Base-by-base conservation (phyloP, 306 rosid genomes). In the Cucurbita moschata region DNA sequence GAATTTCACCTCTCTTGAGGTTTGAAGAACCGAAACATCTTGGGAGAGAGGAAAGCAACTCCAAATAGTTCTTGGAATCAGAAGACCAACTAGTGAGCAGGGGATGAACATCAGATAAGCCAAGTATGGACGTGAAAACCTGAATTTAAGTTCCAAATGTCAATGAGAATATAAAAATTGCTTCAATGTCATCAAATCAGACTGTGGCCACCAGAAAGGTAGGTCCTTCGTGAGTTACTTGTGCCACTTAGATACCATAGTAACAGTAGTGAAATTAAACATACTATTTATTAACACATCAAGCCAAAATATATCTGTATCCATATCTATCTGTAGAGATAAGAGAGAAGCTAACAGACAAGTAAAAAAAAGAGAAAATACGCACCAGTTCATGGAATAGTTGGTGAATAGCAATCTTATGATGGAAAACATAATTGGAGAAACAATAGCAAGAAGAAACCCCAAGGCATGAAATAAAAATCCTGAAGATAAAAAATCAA, bases 101-200 rank as follows among this genome's bases (percentile, higher is more conserved):
- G 99, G 99, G 73, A 89, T 23, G 81, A 89, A 95, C 99, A 95
- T 95, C 85, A 83, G 16, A 81, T 85, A 91, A 83, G 99, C 99
- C 95, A 95, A 82, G 77, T 78, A 85, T 35, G 99, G 99, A 82
- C 77, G 91, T 74, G 96, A 87, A 78, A 91, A 95, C 99, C 99
- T 95, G 86, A 81, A 77, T 80, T 81, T 58, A 68, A 73, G 62
- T 74, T 76, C 71, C 75, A 71, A 56, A 77, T 44, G 78, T 83
- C 77, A 74, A 82, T 65, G 46, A 54, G 73, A 81, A 62, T 5
- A 39, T 78, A 74, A 50, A 60, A 10, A 60, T 43, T 57, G 68
- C 69, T 73, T 35, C 69, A 15, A 35, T 18, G 35, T 57, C 55
- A 21, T 58, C 43, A 73, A 73, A 73, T 70, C 44, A 51, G 26